Percentiles rank a stretch among this genome's conserved stretches.
Conservation (phyloP, 495 filamentous ascomycete genomes). For the Trichoderma orchidacearum region DNA sequence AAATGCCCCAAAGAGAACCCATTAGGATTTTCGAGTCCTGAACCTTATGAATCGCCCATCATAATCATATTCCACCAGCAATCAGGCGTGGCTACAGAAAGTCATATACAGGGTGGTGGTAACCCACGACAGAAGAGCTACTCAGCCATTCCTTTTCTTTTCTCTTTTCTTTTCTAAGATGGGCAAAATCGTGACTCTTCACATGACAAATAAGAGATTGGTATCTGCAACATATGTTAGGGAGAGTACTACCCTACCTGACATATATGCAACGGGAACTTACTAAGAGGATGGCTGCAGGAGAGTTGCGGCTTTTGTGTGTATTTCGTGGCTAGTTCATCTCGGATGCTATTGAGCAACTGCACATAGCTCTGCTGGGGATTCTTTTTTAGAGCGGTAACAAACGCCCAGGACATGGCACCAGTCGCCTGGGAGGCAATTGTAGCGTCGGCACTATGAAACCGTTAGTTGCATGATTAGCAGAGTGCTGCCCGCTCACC, state of each 20-base stretch:
- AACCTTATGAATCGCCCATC: not conserved
- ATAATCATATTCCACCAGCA: not conserved
- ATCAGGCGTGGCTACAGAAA: not conserved
- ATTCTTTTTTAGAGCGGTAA: conserved; percentile 87
- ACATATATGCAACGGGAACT: not conserved
- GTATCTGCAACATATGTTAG: conserved; percentile 22
- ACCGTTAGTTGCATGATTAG: not conserved
- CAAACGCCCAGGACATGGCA: conserved; percentile 97
- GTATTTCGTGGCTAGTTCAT: conserved; percentile 80
- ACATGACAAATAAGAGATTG: conserved; percentile 39
- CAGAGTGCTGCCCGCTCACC: not conserved
- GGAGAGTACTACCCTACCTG: conserved; percentile 1
- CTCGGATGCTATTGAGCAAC: conserved; percentile 86
- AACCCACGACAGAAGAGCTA: not conserved
- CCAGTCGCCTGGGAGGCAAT: conserved; percentile 79
- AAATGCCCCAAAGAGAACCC: not conserved
- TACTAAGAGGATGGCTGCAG: conserved; percentile 93
- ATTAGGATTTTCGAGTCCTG: not conserved
- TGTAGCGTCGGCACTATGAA: conserved; percentile 44
- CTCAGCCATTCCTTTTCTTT: not conserved
- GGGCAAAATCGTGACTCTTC: conserved; percentile 4
- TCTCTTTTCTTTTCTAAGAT: not conserved
- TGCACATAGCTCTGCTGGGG: conserved; percentile 97
- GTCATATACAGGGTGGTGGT: not conserved
- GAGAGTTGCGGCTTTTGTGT: conserved; percentile 94